Evolutionary conservation across 345 rosid species (phyloP).

Genomic region (Dimocarpus longan): DNA sequence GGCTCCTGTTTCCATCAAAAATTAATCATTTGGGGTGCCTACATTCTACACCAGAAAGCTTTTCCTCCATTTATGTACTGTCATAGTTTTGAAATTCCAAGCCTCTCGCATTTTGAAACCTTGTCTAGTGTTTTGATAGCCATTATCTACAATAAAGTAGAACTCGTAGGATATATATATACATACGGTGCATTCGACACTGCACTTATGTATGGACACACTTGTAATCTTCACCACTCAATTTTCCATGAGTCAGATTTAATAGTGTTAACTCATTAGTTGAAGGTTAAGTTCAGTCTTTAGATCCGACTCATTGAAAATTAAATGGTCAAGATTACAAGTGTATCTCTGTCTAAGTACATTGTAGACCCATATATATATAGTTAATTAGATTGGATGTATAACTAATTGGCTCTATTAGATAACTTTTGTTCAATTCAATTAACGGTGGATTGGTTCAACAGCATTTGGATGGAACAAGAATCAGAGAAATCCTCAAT

Average conservation of each 20-base stretch:
- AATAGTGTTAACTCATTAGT: no score
- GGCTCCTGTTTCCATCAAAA: neutral
- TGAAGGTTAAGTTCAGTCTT: no score
- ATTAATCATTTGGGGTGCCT: neutral
- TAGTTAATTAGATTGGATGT: neutral
- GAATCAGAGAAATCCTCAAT: conserved; percentile 20
- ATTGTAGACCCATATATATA: neutral
- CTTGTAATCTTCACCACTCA: no score
- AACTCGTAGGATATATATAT: no score
- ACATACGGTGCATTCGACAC: no score
- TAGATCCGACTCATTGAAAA: no score
- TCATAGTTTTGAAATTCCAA: no score
- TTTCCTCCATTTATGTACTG: neutral
- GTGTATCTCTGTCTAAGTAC: no score
- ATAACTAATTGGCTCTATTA: neutral
- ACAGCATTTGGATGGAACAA: conserved; percentile 29
- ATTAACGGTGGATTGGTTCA: neutral
- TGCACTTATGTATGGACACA: no score
- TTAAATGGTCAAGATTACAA: no score
- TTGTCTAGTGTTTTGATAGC: neutral
- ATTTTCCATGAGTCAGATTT: no score
- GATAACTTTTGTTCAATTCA: neutral
- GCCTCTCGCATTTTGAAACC: no score
- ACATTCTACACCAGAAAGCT: neutral
- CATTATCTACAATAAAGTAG: neutral